Conservation (phyloP, 306 rosid species). For the Cicer pinnatifidum region DNA sequence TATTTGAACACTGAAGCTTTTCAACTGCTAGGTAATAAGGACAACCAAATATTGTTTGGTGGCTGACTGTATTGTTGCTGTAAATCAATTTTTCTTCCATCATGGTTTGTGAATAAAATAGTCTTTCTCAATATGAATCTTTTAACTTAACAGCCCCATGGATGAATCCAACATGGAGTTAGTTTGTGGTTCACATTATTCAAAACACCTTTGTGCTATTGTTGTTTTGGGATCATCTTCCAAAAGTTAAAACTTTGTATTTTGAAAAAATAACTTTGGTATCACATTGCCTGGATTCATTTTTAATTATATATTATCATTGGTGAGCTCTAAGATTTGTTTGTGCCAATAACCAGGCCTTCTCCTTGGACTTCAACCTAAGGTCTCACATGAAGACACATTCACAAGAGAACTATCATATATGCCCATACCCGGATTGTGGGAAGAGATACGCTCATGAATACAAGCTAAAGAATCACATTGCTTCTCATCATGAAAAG, state of each 20-base stretch:
- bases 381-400: constrained; percentile 98
- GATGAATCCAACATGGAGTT: constrained; percentile 30
- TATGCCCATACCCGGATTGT: constrained; percentile 89
- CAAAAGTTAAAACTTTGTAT: constrained; percentile 1
- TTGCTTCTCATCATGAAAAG: constrained; percentile 92
- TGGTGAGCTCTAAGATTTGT: constrained; percentile 15
- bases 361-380: constrained; percentile 89
- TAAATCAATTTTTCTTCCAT: background rate
- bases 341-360: constrained; percentile 66
- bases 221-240: constrained; percentile 9
- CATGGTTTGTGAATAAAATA: background rate
- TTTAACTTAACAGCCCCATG: background rate
- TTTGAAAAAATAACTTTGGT: constrained; percentile 5
- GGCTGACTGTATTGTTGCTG: constrained; percentile 13
- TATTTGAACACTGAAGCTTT: background rate
- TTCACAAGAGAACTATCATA: constrained; percentile 94
- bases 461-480: constrained; percentile 96
- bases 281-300: constrained; percentile 10
- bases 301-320: constrained; percentile 1
- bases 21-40: background rate
- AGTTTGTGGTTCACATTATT: constrained; percentile 24
- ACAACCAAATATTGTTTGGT: constrained; percentile 10
- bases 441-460: constrained; percentile 99
- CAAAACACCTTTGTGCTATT: constrained; percentile 4
- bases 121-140: constrained; percentile 26